phyloP scores from a whole-genome alignment of 345 rosid species.

The Litchi chinensis region DNA sequence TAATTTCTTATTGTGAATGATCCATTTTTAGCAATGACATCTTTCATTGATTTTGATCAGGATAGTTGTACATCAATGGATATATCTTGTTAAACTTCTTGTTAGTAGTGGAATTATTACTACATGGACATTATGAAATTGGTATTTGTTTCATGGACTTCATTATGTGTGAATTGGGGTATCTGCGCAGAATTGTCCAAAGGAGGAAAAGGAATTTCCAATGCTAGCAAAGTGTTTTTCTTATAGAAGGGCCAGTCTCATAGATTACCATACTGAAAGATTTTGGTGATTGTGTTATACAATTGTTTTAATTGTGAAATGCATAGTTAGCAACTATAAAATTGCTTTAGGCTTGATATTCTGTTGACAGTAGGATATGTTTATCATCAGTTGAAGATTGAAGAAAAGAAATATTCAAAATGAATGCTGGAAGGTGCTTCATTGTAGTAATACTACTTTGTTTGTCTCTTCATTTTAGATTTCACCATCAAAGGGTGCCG shows the following conservation, averaged over 20 bases:
- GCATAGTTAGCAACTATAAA: background rate
- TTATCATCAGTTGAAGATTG: background rate
- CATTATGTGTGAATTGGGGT: background rate
- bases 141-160: background rate
- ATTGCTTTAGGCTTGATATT: slow-evolving; percentile 5
- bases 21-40: background rate
- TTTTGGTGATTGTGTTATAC: background rate
- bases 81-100: background rate
- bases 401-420: background rate
- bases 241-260: background rate
- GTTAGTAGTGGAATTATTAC: background rate
- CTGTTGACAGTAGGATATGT: background rate
- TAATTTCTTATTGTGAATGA: background rate
- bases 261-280: background rate
- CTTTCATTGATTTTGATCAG: background rate
- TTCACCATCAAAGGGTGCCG: slow-evolving; percentile 98
- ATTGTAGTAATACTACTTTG: slow-evolving; percentile 8
- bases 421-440: slow-evolving; percentile 4
- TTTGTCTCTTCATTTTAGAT: slow-evolving; percentile 48
- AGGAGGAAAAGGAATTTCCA: background rate
- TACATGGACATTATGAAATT: background rate
- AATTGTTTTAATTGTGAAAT: background rate
- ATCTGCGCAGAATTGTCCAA: background rate
- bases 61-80: background rate
- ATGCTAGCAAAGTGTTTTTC: background rate